Evolutionary conservation across 495 filamentous ascomycete genomes (phyloP).

Genomic region (Pyronema domesticum): DNA sequence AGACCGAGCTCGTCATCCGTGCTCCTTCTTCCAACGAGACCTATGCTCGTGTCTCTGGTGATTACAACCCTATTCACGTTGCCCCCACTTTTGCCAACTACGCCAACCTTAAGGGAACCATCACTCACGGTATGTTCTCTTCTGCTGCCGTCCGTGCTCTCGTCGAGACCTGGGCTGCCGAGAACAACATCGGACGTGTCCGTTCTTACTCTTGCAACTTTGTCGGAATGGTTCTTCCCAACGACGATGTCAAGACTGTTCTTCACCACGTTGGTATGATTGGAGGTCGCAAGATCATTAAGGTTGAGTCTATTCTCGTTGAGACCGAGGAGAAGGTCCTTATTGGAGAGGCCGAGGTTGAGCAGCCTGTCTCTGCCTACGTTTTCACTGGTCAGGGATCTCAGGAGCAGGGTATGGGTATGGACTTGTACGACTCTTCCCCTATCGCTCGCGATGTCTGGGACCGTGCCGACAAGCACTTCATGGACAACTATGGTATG

Average conservation of each 20-base stretch:
- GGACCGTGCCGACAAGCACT: conserved; percentile 94
- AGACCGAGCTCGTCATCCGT: conserved; percentile 65
- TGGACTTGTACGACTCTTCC: conserved; percentile 91
- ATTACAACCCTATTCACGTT: conserved; percentile 98
- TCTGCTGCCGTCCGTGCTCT: conserved; percentile 92
- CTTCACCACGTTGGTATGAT: conserved; percentile 96
- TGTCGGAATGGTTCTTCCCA: conserved; percentile 94
- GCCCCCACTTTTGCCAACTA: conserved; percentile 91
- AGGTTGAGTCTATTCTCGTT: conserved; percentile 84
- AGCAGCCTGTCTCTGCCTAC: conserved; percentile 93
- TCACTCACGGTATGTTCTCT: conserved; percentile 98
- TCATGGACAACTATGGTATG: conserved; percentile 94
- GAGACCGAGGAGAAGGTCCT: conserved; percentile 92
- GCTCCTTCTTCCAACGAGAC: conserved; percentile 96
- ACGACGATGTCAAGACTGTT: conserved; percentile 84
- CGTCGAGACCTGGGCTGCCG: conserved; percentile 98
- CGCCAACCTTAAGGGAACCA: conserved; percentile 84
- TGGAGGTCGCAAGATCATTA: conserved; percentile 94
- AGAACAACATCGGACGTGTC: conserved; percentile 94
- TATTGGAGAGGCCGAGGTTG: conserved; percentile 87
- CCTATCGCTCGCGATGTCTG: conserved; percentile 90
- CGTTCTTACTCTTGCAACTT: conserved; percentile 89
- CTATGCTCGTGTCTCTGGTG: conserved; percentile 90
- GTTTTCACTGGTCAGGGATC: conserved; percentile 97
- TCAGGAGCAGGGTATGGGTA: conserved; percentile 98